Percentiles rank a stretch among this genome's conserved stretches.
phyloP scores from a whole-genome alignment of 306 rosid genomes.

The Fagus sylvatica region DNA sequence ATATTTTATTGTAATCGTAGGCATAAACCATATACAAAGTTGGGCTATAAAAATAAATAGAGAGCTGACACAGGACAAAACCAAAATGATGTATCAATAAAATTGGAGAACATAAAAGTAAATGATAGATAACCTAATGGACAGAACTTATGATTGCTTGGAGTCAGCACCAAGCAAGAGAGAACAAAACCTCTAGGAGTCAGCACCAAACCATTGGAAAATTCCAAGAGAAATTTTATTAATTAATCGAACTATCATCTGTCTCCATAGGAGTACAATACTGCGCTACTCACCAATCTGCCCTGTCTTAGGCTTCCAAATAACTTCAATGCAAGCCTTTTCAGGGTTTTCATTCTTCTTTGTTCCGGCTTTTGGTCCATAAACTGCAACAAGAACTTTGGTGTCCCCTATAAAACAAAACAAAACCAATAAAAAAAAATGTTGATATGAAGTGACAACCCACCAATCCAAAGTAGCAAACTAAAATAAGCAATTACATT shows the following conservation, averaged over 20 bases:
- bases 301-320: slow-evolving; percentile 96
- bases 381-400: slow-evolving; percentile 82
- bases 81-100: too few relatives aligned
- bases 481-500: background rate
- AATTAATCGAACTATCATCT: too few relatives aligned
- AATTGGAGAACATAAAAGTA: too few relatives aligned
- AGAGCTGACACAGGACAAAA: background rate
- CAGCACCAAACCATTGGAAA: too few relatives aligned
- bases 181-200: too few relatives aligned
- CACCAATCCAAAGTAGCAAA: background rate
- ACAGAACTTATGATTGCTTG: too few relatives aligned
- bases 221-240: too few relatives aligned
- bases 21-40: background rate
- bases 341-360: slow-evolving; percentile 90
- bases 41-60: background rate
- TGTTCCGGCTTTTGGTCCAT: slow-evolving; percentile 83
- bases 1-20: background rate
- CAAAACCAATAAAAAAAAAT: background rate
- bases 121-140: too few relatives aligned
- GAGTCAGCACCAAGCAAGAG: too few relatives aligned
- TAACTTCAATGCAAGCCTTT: slow-evolving; percentile 85
- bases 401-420: slow-evolving; percentile 59
- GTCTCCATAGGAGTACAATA: too few relatives aligned
- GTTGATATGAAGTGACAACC: background rate
- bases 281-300: slow-evolving; percentile 49